Percentiles rank a stretch among this genome's conserved stretches.
Evolutionary conservation across 805 yeast species (phyloP).

Genomic region (Myxozyma kluyveri): DNA sequence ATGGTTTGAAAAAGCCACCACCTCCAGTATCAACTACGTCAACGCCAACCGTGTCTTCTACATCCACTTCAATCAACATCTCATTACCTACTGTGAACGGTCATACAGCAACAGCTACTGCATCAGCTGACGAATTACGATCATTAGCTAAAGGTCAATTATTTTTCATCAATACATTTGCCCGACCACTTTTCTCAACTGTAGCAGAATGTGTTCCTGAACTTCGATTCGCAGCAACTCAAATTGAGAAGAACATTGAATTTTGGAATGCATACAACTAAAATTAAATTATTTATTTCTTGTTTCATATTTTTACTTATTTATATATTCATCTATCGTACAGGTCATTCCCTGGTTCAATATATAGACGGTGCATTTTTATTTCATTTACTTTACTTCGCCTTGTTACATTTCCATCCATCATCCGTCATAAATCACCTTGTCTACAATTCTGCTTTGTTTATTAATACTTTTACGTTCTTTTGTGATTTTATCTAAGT

Average conservation of each 20-base stretch:
- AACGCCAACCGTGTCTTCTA: background rate
- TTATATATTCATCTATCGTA: too few relatives aligned
- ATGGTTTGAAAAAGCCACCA: constrained; percentile 29
- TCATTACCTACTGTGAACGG: too few relatives aligned
- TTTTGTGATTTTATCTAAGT: too few relatives aligned
- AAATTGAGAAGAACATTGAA: constrained; percentile 9
- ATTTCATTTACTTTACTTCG: background rate
- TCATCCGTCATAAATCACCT: too few relatives aligned
- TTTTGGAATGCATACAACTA: constrained; percentile 11
- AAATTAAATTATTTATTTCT: background rate
- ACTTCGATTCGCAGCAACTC: constrained; percentile 35
- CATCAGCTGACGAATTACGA: background rate
- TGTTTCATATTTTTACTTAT: too few relatives aligned
- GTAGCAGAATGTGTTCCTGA: constrained; percentile 62
- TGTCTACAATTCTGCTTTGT: too few relatives aligned
- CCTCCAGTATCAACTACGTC: constrained; percentile 1
- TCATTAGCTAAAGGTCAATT: constrained; percentile 67
- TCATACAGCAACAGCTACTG: constrained; percentile 1
- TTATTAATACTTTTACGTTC: too few relatives aligned
- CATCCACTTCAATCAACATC: background rate
- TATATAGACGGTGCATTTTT: background rate
- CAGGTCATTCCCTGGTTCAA: too few relatives aligned
- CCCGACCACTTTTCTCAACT: constrained; percentile 67
- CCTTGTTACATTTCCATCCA: background rate
- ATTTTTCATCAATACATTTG: constrained; percentile 80